Conservation (phyloP, 495 filamentous ascomycete species). For the Penicillium riverlandense region DNA sequence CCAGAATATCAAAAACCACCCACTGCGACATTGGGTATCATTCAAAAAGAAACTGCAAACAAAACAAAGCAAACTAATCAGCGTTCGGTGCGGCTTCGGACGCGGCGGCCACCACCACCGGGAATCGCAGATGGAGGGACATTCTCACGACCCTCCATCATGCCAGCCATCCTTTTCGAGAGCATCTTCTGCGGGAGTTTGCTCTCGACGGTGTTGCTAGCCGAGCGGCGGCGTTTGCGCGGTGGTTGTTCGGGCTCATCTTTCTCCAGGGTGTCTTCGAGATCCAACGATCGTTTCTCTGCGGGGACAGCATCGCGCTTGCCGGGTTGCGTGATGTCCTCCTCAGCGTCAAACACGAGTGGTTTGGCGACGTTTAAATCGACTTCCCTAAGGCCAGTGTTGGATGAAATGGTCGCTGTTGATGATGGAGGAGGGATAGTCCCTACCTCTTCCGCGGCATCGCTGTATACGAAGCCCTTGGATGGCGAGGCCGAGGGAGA, state of each 20-base stretch:
- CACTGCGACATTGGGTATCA: constrained; percentile 21
- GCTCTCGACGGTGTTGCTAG: constrained; percentile 23
- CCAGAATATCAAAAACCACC: not conserved
- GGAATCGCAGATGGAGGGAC: constrained; percentile 35
- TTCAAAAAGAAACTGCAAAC: constrained; percentile 5
- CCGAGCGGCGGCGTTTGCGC: constrained; percentile 47
- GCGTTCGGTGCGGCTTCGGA: constrained; percentile 19
- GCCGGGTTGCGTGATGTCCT: constrained; percentile 13
- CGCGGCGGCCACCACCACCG: constrained; percentile 16
- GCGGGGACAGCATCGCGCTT: constrained; percentile 1
- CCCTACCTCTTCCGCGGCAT: constrained; percentile 36
- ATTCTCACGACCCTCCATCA: constrained; percentile 56
- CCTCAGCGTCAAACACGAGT: constrained; percentile 19
- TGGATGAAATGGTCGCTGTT: constrained; percentile 27
- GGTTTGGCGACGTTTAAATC: constrained; percentile 44
- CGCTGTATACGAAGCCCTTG: constrained; percentile 38
- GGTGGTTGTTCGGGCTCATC: constrained; percentile 41
- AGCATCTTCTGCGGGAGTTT: constrained; percentile 37
- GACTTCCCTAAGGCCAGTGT: constrained; percentile 48
- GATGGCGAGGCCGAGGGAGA: constrained; percentile 24
- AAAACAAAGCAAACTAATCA: constrained; percentile 8
- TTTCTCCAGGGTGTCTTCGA: constrained; percentile 16
- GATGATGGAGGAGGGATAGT: constrained; percentile 27
- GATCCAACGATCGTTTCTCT: constrained; percentile 7
- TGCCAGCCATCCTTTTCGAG: constrained; percentile 36